phyloP scores from a whole-genome alignment of 2,329 filamentous ascomycete genomes.

The Alternaria burnsii region DNA sequence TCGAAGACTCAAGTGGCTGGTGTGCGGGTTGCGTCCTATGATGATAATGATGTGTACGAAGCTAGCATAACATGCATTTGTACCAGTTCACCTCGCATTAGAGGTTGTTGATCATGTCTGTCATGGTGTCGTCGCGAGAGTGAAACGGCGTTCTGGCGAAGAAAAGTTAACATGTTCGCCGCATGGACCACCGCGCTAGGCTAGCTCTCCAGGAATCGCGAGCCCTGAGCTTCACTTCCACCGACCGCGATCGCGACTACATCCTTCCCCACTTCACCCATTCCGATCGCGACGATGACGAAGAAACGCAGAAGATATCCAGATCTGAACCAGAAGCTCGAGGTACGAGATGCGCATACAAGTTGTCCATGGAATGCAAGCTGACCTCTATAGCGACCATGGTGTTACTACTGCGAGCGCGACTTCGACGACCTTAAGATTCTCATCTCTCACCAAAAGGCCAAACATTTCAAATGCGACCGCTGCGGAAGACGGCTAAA shows the following conservation, averaged over 20 bases:
- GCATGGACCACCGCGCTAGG: constrained; percentile 29
- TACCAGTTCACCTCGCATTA: not conserved
- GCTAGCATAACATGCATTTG: not conserved
- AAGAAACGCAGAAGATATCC: constrained; percentile 91
- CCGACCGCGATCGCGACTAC: constrained; percentile 12
- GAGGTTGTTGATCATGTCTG: constrained; percentile 3
- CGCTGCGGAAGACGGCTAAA: constrained; percentile 87
- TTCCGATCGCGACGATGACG: constrained; percentile 35
- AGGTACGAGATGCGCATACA: constrained; percentile 29
- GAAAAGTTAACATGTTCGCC: constrained; percentile 23
- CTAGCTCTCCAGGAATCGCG: constrained; percentile 24
- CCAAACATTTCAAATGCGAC: constrained; percentile 99
- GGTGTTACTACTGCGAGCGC: constrained; percentile 99
- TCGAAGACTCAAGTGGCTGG: constrained; percentile 58
- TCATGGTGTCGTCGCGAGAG: constrained; percentile 11
- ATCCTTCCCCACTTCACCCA: not conserved
- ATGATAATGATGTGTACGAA: not conserved
- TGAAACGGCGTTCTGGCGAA: constrained; percentile 10
- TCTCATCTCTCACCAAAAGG: constrained; percentile 95
- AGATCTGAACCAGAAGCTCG: constrained; percentile 86
- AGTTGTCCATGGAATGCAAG: not conserved
- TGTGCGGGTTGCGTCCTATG: constrained; percentile 45
- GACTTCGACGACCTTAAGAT: constrained; percentile 98
- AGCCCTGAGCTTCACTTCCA: constrained; percentile 27
- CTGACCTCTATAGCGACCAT: constrained; percentile 66